phyloP scores from a whole-genome alignment of 2,329 filamentous ascomycete species.

The Myrmaecium sp. region DNA sequence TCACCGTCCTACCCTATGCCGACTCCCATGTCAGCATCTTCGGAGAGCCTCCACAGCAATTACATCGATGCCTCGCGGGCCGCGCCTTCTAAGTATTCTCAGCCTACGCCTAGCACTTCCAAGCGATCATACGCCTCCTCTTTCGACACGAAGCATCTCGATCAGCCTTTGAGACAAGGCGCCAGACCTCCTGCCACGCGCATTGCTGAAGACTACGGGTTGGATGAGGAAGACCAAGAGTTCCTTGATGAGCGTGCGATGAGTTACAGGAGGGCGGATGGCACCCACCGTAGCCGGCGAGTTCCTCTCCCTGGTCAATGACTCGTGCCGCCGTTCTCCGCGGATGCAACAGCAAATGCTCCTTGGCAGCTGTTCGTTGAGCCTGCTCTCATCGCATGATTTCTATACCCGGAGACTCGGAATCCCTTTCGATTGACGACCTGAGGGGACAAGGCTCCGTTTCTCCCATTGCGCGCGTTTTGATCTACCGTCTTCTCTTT shows the following conservation, averaged over 20 bases:
- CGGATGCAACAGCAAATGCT: too few species aligned
- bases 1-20: slow-evolving; percentile 27
- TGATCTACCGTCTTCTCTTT: too few species aligned
- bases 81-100: slow-evolving; percentile 11
- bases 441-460: too few species aligned
- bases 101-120: slow-evolving; percentile 15
- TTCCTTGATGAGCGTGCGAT: slow-evolving; percentile 22
- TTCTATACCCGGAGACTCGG: too few species aligned
- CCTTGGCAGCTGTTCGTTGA: too few species aligned
- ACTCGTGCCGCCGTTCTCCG: too few species aligned
- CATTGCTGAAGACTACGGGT: slow-evolving; percentile 11
- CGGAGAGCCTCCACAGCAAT: too few species aligned
- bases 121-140: slow-evolving; percentile 30
- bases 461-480: too few species aligned
- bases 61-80: slow-evolving; percentile 8
- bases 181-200: slow-evolving; percentile 22
- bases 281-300: slow-evolving; percentile 21
- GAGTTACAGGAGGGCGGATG: slow-evolving; percentile 31
- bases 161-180: slow-evolving; percentile 26
- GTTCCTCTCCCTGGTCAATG: slow-evolving; percentile 14
- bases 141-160: slow-evolving; percentile 27
- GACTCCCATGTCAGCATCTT: slow-evolving; percentile 8
- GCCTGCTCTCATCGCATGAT: too few species aligned
- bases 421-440: too few species aligned
- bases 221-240: slow-evolving; percentile 21